Conservation (phyloP, 2,329 filamentous ascomycete species). For the Fusarium subtropicale region DNA sequence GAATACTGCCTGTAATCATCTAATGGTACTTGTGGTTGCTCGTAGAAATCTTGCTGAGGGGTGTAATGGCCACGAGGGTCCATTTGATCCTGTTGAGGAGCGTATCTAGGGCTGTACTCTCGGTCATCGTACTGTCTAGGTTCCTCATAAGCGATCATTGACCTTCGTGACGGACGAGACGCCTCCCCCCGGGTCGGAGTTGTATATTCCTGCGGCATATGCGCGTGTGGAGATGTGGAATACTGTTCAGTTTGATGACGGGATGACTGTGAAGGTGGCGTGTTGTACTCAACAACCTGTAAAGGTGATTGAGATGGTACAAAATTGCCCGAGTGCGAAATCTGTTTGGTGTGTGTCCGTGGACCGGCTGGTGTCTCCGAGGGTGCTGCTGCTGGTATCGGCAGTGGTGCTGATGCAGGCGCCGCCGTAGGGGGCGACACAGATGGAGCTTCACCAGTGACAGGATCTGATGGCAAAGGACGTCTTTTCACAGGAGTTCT, state of each 20-base stretch:
- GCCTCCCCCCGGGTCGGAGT: constrained; percentile 41
- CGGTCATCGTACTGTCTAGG: constrained; percentile 53
- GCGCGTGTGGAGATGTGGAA: constrained; percentile 50
- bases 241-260: constrained; percentile 54
- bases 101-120: constrained; percentile 51
- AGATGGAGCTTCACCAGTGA: constrained; percentile 64
- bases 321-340: constrained; percentile 53
- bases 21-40: constrained; percentile 41
- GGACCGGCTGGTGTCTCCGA: constrained; percentile 51
- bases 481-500: constrained; percentile 80
- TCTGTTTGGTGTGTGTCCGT: constrained; percentile 58
- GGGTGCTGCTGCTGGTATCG: constrained; percentile 42
- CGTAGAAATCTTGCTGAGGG: constrained; percentile 50
- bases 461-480: constrained; percentile 84
- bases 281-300: constrained; percentile 64
- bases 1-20: constrained; percentile 52
- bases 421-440: constrained; percentile 29
- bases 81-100: constrained; percentile 53
- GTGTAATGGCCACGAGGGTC: constrained; percentile 54
- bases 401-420: constrained; percentile 5
- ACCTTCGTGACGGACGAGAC: constrained; percentile 50
- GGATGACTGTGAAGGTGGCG: constrained; percentile 53
- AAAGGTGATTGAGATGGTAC: constrained; percentile 65
- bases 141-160: constrained; percentile 53
- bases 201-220: constrained; percentile 34